These are phyloP conservation scores for Fusarium sp. DNA, from an alignment of 2,329 filamentous ascomycete species.

Conservation along the genomic window DNA sequence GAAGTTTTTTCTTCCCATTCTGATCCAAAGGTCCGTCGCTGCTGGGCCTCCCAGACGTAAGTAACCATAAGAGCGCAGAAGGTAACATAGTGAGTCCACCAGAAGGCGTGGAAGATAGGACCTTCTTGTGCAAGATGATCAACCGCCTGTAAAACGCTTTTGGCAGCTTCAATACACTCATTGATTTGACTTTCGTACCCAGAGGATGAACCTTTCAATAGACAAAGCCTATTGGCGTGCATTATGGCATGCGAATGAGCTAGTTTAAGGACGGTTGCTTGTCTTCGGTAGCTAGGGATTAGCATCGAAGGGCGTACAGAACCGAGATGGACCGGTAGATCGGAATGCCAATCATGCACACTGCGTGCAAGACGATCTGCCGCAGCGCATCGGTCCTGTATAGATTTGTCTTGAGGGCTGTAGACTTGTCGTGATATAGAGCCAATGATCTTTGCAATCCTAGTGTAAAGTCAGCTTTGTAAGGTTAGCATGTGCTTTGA, in stretches of 20 bases:
- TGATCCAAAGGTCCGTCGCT: conserved; percentile 27
- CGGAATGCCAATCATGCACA: conserved; percentile 53
- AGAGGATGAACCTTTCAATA: conserved; percentile 49
- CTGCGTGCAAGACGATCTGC: conserved; percentile 52
- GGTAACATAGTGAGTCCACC: conserved; percentile 65
- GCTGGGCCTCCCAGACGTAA: conserved; percentile 60
- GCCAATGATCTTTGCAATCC: conserved; percentile 53
- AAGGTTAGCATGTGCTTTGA: neutral
- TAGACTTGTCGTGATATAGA: conserved; percentile 54
- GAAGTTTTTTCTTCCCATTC: conserved; percentile 19
- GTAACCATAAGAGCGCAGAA: conserved; percentile 66
- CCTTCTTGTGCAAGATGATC: conserved; percentile 54
- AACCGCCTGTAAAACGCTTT: conserved; percentile 55
- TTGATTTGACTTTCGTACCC: conserved; percentile 45
- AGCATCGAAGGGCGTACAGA: conserved; percentile 57
- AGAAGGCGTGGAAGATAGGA: conserved; percentile 59
- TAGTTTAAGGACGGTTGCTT: conserved; percentile 63
- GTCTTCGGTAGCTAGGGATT: conserved; percentile 57
- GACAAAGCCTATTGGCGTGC: conserved; percentile 64
- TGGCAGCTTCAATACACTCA: conserved; percentile 54
- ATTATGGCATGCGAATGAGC: conserved; percentile 66
- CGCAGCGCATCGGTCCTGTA: conserved; percentile 50
- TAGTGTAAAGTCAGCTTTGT: conserved; percentile 7
- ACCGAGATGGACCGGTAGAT: conserved; percentile 56
- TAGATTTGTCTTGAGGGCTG: conserved; percentile 48